Conservation (phyloP, 2,329 filamentous ascomycete species). For the Penicillium vulpinum region DNA sequence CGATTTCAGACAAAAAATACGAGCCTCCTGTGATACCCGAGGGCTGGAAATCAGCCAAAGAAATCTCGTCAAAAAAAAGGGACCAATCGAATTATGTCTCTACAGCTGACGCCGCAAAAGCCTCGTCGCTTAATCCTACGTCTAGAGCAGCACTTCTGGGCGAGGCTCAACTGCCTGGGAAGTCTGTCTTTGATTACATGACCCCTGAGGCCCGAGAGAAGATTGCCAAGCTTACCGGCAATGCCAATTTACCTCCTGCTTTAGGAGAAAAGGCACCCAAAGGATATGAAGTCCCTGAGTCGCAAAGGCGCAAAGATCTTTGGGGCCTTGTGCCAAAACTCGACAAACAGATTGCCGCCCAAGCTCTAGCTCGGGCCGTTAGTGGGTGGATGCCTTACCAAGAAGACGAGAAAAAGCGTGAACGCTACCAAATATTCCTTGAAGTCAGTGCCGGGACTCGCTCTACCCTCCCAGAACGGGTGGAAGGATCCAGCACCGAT, state of each 20-base stretch:
- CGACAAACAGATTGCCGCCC: constrained; percentile 66
- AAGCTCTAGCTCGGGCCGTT: constrained; percentile 65
- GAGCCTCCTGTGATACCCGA: constrained; percentile 46
- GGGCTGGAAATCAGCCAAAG: constrained; percentile 68
- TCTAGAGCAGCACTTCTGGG: constrained; percentile 77
- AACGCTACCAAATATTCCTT: constrained; percentile 79
- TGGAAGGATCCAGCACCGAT: constrained; percentile 56
- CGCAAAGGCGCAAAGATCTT: constrained; percentile 61
- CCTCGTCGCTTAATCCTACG: constrained; percentile 72
- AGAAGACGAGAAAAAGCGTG: constrained; percentile 75
- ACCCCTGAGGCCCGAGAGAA: constrained; percentile 74
- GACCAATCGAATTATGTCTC: constrained; percentile 57
- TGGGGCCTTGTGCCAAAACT: constrained; percentile 62
- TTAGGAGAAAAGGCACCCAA: constrained; percentile 69
- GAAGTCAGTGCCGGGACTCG: constrained; percentile 69
- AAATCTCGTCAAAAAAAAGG: constrained; percentile 42
- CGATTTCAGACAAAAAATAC: constrained; percentile 49
- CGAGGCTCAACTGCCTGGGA: constrained; percentile 77
- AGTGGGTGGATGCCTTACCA: constrained; percentile 78
- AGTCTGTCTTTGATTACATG: constrained; percentile 94
- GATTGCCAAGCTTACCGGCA: constrained; percentile 74
- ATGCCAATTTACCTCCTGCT: constrained; percentile 72
- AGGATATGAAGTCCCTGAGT: constrained; percentile 63
- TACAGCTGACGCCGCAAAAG: constrained; percentile 73
- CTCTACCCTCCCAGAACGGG: constrained; percentile 59